These are phyloP conservation scores for Fusarium domesticum DNA, from an alignment of 2,329 filamentous ascomycete species.

Conservation along the genomic window DNA sequence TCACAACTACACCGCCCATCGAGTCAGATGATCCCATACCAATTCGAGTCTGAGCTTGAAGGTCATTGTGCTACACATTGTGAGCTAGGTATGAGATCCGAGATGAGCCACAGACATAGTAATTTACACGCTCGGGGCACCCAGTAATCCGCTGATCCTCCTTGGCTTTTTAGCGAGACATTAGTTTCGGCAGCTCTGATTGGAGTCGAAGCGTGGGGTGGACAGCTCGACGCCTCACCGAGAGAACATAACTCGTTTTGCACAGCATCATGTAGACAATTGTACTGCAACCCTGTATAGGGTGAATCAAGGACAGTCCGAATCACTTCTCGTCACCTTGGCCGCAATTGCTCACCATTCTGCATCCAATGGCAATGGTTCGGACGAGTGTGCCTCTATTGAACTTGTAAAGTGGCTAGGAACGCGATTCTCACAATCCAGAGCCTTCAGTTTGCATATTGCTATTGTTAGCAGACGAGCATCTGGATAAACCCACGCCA, in stretches of 20 bases:
- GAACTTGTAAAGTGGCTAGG: too few species aligned
- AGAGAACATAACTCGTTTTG: constrained; percentile 17
- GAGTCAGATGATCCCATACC: constrained; percentile 10
- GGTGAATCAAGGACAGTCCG: too few species aligned
- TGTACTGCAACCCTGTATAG: neutral
- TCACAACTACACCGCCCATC: constrained; percentile 22
- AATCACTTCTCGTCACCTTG: too few species aligned
- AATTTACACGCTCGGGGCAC: constrained; percentile 15
- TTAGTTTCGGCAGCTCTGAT: constrained; percentile 4
- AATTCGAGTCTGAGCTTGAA: constrained; percentile 6
- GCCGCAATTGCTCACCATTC: too few species aligned
- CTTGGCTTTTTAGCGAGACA: constrained; percentile 10
- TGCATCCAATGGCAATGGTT: too few species aligned
- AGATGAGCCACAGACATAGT: constrained; percentile 15
- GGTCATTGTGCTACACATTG: constrained; percentile 4
- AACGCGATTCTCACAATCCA: too few species aligned
- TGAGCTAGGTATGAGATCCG: neutral
- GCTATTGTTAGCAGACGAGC: too few species aligned
- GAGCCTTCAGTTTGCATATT: too few species aligned
- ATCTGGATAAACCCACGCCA: too few species aligned
- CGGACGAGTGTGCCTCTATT: too few species aligned
- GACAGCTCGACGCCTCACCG: constrained; percentile 17
- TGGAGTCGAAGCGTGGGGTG: constrained; percentile 20
- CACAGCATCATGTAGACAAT: constrained; percentile 15
- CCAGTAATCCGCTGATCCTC: constrained; percentile 3